Percentiles rank a stretch among this genome's conserved stretches.
Conservation (phyloP, 441 rosid genomes). For the Populus trichocarpa region DNA sequence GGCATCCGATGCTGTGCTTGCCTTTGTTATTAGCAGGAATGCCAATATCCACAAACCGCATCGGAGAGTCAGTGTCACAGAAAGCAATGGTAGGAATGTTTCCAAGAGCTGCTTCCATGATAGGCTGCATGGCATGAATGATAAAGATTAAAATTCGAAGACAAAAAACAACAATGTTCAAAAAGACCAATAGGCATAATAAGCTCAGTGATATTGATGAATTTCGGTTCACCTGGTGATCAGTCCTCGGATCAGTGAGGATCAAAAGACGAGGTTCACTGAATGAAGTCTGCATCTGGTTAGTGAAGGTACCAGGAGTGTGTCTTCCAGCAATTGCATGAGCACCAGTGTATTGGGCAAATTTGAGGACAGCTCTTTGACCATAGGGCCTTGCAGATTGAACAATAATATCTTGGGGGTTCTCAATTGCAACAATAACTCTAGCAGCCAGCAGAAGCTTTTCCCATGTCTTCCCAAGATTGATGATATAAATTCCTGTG, state of each 20-base stretch:
- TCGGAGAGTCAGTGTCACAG: slow-evolving; percentile 93
- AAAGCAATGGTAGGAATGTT: slow-evolving; percentile 92
- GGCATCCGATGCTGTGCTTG: slow-evolving; percentile 91
- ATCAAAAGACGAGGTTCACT: slow-evolving; percentile 85
- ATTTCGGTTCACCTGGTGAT: slow-evolving; percentile 59
- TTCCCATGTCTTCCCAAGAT: slow-evolving; percentile 94
- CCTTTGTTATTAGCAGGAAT: slow-evolving; percentile 98
- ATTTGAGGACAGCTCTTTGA: slow-evolving; percentile 81
- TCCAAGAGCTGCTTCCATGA: slow-evolving; percentile 95
- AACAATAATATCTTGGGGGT: slow-evolving; percentile 83
- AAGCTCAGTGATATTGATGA: not conserved
- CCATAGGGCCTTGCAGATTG: slow-evolving; percentile 95
- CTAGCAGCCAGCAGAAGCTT: slow-evolving; percentile 85
- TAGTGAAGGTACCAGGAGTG: slow-evolving; percentile 95
- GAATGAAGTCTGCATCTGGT: slow-evolving; percentile 84
- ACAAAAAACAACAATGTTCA: not conserved
- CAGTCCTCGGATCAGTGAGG: slow-evolving; percentile 90
- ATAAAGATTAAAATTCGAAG: not conserved
- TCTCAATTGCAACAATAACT: slow-evolving; percentile 80
- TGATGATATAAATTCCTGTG: slow-evolving; percentile 76
- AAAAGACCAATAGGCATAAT: not conserved
- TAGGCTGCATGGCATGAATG: slow-evolving; percentile 54
- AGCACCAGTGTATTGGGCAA: slow-evolving; percentile 88
- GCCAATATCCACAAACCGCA: slow-evolving; percentile 84
- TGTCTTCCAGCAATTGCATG: slow-evolving; percentile 97